Evolutionary conservation across 2,329 filamentous ascomycete genomes (phyloP).

Genomic region (Fusarium sp.): DNA sequence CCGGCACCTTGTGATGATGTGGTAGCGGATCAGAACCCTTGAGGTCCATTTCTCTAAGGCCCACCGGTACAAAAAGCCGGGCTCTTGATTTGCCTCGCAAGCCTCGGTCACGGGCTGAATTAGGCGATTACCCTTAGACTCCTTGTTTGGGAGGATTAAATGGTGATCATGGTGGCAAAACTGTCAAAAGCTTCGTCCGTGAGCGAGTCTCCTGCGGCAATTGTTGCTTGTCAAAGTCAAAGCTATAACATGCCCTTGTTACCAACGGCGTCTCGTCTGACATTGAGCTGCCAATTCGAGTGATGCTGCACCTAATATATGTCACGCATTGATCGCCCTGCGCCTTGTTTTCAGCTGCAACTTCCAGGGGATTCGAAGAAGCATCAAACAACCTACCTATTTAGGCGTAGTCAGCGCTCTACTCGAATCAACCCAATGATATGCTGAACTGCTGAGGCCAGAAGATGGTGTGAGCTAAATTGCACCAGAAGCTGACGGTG

Average conservation of each 20-base stretch:
- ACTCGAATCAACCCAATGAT: neutral
- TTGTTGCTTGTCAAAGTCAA: conserved; percentile 2
- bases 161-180: conserved; percentile 23
- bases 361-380: conserved; percentile 17
- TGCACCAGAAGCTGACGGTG: neutral
- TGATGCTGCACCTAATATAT: conserved; percentile 4
- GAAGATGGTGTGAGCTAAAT: conserved; percentile 7
- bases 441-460: neutral
- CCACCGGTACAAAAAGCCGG: conserved; percentile 6
- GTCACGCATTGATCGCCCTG: conserved; percentile 26
- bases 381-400: conserved; percentile 26
- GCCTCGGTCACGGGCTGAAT: conserved; percentile 7
- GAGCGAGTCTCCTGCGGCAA: conserved; percentile 4
- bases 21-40: conserved; percentile 12
- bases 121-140: conserved; percentile 4
- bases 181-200: neutral
- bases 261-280: conserved; percentile 7
- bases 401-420: neutral
- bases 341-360: conserved; percentile 28
- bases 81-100: neutral
- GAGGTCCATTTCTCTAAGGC: neutral
- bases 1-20: conserved; percentile 1
- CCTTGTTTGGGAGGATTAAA: conserved; percentile 2
- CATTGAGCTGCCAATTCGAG: conserved; percentile 20
- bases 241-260: neutral